Conservation (phyloP, 2,329 filamentous ascomycete genomes). For the Sporothrix pallida region DNA sequence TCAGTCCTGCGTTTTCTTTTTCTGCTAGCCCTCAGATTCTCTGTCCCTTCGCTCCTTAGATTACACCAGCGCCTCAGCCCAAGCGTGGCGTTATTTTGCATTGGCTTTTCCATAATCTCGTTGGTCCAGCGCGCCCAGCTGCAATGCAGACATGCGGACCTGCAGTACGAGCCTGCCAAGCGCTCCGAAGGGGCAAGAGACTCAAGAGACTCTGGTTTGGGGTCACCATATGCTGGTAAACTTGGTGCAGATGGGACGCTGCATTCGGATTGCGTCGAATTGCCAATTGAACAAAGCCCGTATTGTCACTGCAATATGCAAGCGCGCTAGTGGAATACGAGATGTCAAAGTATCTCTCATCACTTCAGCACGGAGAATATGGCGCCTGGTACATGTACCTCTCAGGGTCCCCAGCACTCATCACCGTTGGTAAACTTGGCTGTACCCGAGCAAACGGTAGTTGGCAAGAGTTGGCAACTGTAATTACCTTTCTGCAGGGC, state of each 20-base stretch:
- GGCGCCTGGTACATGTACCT: too few relatives aligned
- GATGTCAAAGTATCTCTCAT: not conserved
- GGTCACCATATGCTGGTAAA: not conserved
- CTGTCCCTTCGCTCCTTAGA: too few relatives aligned
- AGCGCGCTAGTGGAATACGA: conserved; percentile 14
- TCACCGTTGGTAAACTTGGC: not conserved
- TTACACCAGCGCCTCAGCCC: conserved; percentile 1
- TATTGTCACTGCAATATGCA: conserved; percentile 7
- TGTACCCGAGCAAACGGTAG: not conserved
- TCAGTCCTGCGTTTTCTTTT: not conserved
- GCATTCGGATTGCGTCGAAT: not conserved
- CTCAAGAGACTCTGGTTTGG: not conserved
- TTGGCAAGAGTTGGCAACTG: not conserved
- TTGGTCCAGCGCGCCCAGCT: conserved; percentile 10
- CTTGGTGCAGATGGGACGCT: not conserved
- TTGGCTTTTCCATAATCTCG: not conserved
- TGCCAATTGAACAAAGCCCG: too few relatives aligned
- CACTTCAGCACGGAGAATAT: too few relatives aligned
- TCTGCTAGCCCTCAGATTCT: not conserved
- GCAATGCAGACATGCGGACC: not conserved
- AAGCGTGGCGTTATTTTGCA: conserved; percentile 12
- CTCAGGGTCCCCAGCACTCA: not conserved
- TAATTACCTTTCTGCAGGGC: not conserved
- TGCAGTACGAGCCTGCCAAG: not conserved
- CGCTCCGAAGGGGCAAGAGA: too few relatives aligned